Conservation (phyloP, 331 rosid species). For the Pyracantha coccinea region DNA sequence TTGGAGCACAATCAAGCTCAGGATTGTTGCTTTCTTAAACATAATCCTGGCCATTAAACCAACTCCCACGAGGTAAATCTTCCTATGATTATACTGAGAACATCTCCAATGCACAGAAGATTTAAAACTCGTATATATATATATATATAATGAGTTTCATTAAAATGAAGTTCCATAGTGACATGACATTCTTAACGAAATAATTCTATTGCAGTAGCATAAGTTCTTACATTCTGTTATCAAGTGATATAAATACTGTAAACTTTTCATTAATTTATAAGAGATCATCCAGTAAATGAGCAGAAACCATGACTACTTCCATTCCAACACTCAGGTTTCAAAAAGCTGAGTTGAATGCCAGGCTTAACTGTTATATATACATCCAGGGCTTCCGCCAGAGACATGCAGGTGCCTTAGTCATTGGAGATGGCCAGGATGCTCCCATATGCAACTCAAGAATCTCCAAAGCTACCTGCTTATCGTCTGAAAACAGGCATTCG, state of each 20-base stretch:
- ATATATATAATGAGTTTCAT: background rate
- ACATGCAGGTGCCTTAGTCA: conserved; percentile 2
- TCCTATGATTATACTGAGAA: background rate
- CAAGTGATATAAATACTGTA: background rate
- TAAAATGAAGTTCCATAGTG: background rate
- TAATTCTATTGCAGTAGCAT: background rate
- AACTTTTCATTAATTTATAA: background rate
- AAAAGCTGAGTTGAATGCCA: conserved; percentile 29
- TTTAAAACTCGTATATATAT: background rate
- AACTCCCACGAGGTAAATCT: background rate
- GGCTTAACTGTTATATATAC: conserved; percentile 1
- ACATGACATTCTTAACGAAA: background rate
- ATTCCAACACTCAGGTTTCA: conserved; percentile 27
- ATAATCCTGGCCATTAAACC: background rate
- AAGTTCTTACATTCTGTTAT: no score
- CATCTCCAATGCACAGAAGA: background rate
- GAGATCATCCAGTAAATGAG: background rate
- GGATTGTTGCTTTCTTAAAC: background rate
- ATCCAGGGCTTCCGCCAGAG: background rate
- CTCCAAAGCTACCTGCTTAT: conserved; percentile 7
- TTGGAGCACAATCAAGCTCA: conserved; percentile 10
- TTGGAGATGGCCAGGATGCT: background rate
- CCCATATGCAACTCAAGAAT: background rate
- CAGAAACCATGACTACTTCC: conserved; percentile 13
- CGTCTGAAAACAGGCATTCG: background rate